Evolutionary conservation across 148 eudicot species (phyloP).

Genomic region (Spergularia marina): DNA sequence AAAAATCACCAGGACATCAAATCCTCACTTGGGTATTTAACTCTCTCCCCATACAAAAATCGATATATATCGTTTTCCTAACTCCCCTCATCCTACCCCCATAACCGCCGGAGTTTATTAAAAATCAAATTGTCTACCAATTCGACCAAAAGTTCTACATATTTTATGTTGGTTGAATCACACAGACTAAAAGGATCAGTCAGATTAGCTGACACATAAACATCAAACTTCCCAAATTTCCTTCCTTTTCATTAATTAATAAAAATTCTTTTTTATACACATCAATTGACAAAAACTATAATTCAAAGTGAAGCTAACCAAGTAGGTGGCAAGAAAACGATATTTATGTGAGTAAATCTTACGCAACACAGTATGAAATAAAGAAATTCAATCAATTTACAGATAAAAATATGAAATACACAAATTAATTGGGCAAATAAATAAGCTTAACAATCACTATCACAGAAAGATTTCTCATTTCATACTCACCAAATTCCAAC

Average conservation of each 20-base stretch:
- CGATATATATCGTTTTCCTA: neutral
- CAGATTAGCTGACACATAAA: constrained; percentile 37
- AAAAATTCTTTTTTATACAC: neutral
- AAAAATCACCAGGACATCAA: neutral
- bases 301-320: constrained; percentile 59
- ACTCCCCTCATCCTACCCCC: neutral
- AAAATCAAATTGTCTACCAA: constrained; percentile 9
- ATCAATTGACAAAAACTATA: constrained; percentile 24
- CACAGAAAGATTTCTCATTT: constrained; percentile 19
- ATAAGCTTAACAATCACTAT: constrained; percentile 43
- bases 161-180: neutral
- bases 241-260: neutral
- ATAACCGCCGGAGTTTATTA: neutral
- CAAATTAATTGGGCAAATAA: constrained; percentile 11
- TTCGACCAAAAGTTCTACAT: constrained; percentile 16
- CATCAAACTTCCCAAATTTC: constrained; percentile 24
- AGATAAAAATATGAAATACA: neutral
- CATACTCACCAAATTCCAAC: constrained; percentile 45
- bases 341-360: constrained; percentile 30
- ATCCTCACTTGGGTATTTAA: neutral
- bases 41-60: too few relatives aligned
- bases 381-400: neutral
- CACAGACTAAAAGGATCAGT: neutral
- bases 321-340: constrained; percentile 39
- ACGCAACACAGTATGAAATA: constrained; percentile 27